phyloP scores from a whole-genome alignment of 1,139 yeast species.

The Blastobotrys petasosporus region DNA sequence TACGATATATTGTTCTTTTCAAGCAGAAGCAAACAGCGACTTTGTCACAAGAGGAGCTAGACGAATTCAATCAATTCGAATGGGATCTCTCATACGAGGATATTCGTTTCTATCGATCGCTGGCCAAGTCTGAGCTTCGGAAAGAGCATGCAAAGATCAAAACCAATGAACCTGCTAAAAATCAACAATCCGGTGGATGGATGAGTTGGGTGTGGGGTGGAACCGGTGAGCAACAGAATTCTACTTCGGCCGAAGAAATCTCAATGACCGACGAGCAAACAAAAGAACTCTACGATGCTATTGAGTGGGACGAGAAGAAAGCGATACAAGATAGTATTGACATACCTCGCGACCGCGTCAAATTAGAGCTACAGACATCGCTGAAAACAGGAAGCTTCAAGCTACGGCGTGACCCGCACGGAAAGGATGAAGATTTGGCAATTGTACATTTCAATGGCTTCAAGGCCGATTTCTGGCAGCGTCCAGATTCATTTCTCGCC shows the following conservation, averaged over 20 bases:
- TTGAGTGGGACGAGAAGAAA: slow-evolving; percentile 77
- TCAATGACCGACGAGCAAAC: slow-evolving; percentile 41
- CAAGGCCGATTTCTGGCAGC: slow-evolving; percentile 61
- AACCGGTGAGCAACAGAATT: slow-evolving; percentile 16
- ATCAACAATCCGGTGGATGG: slow-evolving; percentile 26
- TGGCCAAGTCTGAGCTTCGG: slow-evolving; percentile 62
- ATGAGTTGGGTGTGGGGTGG: slow-evolving; percentile 37
- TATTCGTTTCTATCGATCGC: slow-evolving; percentile 73
- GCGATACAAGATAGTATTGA: slow-evolving; percentile 50
- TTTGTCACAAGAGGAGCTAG: slow-evolving; percentile 37
- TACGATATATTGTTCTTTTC: slow-evolving; percentile 64
- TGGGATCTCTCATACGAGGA: slow-evolving; percentile 64
- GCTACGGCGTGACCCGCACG: slow-evolving; percentile 40
- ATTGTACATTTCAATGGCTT: slow-evolving; percentile 82
- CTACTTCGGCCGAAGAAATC: slow-evolving; percentile 27
- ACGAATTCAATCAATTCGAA: slow-evolving; percentile 50
- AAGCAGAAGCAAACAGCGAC: slow-evolving; percentile 42
- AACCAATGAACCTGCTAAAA: slow-evolving; percentile 9
- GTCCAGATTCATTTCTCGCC: slow-evolving; percentile 72
- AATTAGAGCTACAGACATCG: slow-evolving; percentile 58
- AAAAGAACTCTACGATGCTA: slow-evolving; percentile 83
- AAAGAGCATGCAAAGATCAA: slow-evolving; percentile 41
- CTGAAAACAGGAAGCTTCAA: slow-evolving; percentile 74
- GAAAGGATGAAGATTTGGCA: slow-evolving; percentile 46
- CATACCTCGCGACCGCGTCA: slow-evolving; percentile 68